Evolutionary conservation across 768 basidiomycete species (phyloP).

Genomic region (Agrocybe praecox): DNA sequence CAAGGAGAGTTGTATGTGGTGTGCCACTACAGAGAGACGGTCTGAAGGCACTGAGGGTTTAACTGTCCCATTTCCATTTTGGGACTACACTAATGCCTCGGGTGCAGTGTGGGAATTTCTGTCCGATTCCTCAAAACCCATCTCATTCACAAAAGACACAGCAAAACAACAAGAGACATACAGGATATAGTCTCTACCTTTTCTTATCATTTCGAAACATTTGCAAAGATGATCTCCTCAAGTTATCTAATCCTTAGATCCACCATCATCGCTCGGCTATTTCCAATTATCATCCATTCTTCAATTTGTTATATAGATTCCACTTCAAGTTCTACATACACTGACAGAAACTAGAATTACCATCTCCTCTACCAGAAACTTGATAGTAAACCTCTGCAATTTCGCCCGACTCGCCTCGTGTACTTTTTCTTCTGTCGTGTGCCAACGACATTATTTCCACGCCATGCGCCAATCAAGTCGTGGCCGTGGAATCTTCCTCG

Average conservation of each 20-base stretch:
- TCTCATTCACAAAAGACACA: no score
- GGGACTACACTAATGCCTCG: conserved; percentile 14
- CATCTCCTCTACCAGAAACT: not conserved
- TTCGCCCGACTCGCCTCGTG: conserved; percentile 5
- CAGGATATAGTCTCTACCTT: no score
- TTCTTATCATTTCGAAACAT: no score
- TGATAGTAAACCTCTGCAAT: no score
- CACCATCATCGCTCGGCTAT: conserved; percentile 20
- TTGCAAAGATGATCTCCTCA: not conserved
- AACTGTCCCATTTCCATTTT: conserved; percentile 34
- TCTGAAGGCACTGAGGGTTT: conserved; percentile 18
- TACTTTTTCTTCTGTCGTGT: conserved; percentile 2
- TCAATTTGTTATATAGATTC: not conserved
- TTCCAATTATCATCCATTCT: conserved; percentile 14
- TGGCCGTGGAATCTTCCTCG: not conserved
- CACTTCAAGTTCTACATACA: no score
- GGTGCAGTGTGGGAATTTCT: conserved; percentile 3
- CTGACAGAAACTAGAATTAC: not conserved
- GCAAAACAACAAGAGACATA: no score
- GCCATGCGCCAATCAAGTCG: conserved; percentile 10
- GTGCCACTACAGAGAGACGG: conserved; percentile 7
- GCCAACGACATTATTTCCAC: conserved; percentile 9
- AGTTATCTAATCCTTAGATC: conserved; percentile 24
- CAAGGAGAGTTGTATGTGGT: conserved; percentile 15
- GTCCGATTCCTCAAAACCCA: no score